phyloP scores from a whole-genome alignment of 1,139 yeast species.

The Geotrichum candidum region DNA sequence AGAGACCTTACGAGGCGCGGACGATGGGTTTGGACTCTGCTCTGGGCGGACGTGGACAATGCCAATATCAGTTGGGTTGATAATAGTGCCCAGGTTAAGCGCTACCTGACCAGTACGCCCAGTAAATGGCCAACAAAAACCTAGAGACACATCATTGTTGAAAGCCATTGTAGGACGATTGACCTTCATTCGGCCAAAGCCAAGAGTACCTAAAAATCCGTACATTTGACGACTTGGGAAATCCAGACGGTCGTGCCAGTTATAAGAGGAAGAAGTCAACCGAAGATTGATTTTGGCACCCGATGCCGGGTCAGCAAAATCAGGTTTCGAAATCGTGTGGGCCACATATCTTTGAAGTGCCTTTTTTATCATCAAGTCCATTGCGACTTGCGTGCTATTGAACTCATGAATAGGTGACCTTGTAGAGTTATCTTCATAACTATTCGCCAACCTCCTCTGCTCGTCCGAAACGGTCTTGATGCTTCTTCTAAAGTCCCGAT shows the following conservation, averaged over 20 bases:
- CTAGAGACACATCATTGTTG: constrained; percentile 24
- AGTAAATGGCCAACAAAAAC: constrained; percentile 37
- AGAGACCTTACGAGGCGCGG: constrained; percentile 32
- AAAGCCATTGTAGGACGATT: constrained; percentile 30
- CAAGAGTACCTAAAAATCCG: constrained; percentile 20
- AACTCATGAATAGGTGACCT: neutral
- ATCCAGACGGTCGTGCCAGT: constrained; percentile 19
- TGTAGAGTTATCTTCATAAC: neutral
- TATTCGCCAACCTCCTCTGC: neutral
- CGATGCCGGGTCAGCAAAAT: constrained; percentile 30
- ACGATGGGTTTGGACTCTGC: constrained; percentile 26
- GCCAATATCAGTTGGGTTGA: constrained; percentile 29
- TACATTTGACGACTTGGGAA: constrained; percentile 21
- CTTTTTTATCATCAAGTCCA: constrained; percentile 7
- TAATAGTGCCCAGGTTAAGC: constrained; percentile 27
- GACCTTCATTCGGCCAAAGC: constrained; percentile 25
- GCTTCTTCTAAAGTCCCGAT: neutral
- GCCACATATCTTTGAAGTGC: constrained; percentile 12
- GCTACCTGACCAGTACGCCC: constrained; percentile 32
- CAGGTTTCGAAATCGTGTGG: constrained; percentile 24
- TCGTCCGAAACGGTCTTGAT: neutral
- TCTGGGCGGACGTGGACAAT: constrained; percentile 31
- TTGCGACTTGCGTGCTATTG: constrained; percentile 1
- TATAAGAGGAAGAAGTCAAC: constrained; percentile 28
- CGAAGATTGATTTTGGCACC: constrained; percentile 32